Percentiles rank a stretch among this genome's conserved stretches.
Evolutionary conservation across 441 rosid genomes (phyloP).

Genomic region (Jatropha multifida): DNA sequence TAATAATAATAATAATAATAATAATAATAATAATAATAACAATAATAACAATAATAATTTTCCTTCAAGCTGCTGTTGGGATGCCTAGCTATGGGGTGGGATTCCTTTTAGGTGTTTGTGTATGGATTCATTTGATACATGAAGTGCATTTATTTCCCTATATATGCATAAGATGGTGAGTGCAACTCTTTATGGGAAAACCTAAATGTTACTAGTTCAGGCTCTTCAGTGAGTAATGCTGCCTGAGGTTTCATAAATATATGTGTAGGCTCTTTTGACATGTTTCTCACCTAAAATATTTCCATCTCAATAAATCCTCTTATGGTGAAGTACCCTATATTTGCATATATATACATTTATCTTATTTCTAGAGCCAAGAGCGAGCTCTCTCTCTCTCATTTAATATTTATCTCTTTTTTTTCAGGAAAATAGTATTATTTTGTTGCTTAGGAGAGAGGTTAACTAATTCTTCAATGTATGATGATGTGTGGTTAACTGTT

Average conservation of each 20-base stretch:
- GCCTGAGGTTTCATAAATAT: conserved; percentile 24
- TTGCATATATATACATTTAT: background rate
- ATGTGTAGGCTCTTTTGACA: conserved; percentile 27
- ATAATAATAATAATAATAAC: background rate
- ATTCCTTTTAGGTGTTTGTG: conserved; percentile 17
- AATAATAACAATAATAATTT: conserved; percentile 7
- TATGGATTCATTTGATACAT: conserved; percentile 18
- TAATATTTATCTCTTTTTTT: background rate
- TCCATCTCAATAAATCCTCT: conserved; percentile 8
- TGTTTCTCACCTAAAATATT: conserved; percentile 16
- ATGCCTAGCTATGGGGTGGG: conserved; percentile 29
- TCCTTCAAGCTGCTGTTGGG: conserved; percentile 45
- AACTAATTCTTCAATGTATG: background rate
- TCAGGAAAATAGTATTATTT: background rate
- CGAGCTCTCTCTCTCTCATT: background rate
- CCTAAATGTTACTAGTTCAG: conserved; percentile 54
- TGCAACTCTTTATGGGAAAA: conserved; percentile 32
- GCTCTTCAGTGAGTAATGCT: conserved; percentile 33
- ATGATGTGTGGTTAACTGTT: background rate
- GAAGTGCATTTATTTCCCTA: conserved; percentile 23
- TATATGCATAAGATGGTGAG: conserved; percentile 29
- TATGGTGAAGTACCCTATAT: background rate
- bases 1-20: background rate
- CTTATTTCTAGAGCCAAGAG: background rate
- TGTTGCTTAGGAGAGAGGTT: conserved; percentile 17